Evolutionary conservation across 192 early-diverging fungal genomes (phyloP).

Genomic region (Backusella westeae): DNA sequence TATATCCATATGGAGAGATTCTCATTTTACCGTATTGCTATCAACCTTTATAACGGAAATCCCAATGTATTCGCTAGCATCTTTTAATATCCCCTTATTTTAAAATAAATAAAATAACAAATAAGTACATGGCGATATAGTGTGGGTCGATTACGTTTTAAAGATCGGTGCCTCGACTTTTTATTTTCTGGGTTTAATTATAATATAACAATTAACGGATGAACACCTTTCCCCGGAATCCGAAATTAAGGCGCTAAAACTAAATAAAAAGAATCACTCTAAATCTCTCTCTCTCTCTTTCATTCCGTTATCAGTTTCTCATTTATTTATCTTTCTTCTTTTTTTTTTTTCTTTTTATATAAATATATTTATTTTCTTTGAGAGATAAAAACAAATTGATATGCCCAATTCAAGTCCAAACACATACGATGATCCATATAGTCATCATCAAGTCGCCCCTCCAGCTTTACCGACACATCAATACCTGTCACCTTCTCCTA

Average conservation of each 20-base stretch:
- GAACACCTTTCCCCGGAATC: constrained; percentile 1
- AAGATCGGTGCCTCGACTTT: not conserved
- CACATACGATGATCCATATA: not conserved
- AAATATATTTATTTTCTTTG: not conserved
- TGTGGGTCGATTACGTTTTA: not conserved
- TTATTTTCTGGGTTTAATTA: not conserved
- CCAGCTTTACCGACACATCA: not conserved
- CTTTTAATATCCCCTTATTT: not conserved
- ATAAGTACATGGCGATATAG: not conserved
- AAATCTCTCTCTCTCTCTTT: not conserved
- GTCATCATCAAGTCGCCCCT: not conserved
- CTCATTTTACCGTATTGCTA: constrained; percentile 6
- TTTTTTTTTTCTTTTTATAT: not conserved
- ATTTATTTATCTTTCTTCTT: not conserved
- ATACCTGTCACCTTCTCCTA: not conserved
- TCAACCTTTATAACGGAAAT: constrained; percentile 1
- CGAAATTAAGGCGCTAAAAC: constrained; percentile 2
- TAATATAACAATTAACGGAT: not conserved
- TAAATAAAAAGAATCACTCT: not conserved
- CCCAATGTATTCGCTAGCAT: not conserved
- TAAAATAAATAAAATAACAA: not conserved
- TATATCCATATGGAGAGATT: constrained; percentile 16
- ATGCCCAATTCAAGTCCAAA: not conserved
- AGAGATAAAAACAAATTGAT: not conserved
- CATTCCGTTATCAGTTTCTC: not conserved